Evolutionary conservation across 2,329 filamentous ascomycete genomes (phyloP), one percentile per base, ranked within the genome.

Genomic region (Pseudocercospora fijiensis): DNA sequence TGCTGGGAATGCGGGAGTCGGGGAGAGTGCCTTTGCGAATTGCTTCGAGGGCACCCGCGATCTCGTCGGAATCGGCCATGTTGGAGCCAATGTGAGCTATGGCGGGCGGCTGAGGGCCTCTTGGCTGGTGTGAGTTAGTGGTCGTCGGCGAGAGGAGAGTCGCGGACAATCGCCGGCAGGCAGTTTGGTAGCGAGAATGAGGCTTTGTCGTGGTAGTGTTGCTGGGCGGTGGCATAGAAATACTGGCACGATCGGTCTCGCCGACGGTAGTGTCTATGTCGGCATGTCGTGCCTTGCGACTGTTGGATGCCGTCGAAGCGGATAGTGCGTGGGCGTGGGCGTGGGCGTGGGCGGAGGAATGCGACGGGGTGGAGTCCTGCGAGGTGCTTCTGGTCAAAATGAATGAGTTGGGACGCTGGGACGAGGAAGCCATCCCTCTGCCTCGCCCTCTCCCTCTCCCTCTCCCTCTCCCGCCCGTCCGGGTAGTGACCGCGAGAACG

Each of bases 201-300:
- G 65, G 62, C 52, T 68, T 71, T 16, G 78, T 73, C 28, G 55
- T 26, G 26, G 51, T 47, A 11, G 52, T 55, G 37, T 59, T 45
- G 30, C 59, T 52, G 22, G 83, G 81, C 62, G 86, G 83, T 43
- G 87, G 86, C 84, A 90, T 88, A 68, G 85, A 88, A 65, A 88
- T 81, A 75, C 82, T 88, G 62, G 86, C 82, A 72, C 83, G 82
- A 63, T 86, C 85, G 66, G 84, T 82, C 74, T 85, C 82, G 66
- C 81, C 80, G 61, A 83, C 82, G 65, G 83, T 84, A 28, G 83
- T 84, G 67, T 85, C 84, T 33, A 87, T 81, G 71, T 89, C 86
- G 62, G 83, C 83, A 74, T 85, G 82, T 61, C 83, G 81, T 68
- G 82, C 81, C 75, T 89, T 89, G 65, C 83, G 83, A 69, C n/a